Percentiles rank a stretch among this genome's conserved stretches.
Conservation (phyloP, 805 yeast species). For the Monosporozyma yasuniensis region DNA sequence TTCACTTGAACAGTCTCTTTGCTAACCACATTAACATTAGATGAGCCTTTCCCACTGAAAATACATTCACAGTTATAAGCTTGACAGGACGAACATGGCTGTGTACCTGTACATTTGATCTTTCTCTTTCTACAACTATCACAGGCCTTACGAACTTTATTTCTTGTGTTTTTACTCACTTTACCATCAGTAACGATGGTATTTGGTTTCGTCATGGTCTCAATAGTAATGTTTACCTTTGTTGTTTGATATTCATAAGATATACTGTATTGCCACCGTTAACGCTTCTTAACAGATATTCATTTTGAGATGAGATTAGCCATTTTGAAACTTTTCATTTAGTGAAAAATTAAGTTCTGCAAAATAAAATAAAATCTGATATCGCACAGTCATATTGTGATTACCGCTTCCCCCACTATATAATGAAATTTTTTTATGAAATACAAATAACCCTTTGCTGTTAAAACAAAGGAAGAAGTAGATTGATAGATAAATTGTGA, state of each 20-base stretch:
- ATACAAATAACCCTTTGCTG: no score
- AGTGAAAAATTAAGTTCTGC: not conserved
- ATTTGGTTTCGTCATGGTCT: not conserved
- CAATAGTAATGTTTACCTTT: not conserved
- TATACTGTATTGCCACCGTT: not conserved
- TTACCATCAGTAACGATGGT: not conserved
- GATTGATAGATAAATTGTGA: not conserved
- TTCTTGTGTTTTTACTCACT: not conserved
- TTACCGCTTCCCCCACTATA: no score
- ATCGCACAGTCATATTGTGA: no score
- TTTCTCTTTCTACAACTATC: conserved; percentile 29
- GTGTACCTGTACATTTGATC: conserved; percentile 28
- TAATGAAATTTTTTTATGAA: no score
- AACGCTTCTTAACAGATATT: no score
- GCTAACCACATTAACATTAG: not conserved
- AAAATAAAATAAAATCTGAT: no score
- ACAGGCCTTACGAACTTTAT: conserved; percentile 19
- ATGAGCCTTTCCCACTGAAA: conserved; percentile 2
- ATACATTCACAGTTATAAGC: conserved; percentile 26
- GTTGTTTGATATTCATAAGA: not conserved
- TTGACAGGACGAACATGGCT: conserved; percentile 27
- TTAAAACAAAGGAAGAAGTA: no score
- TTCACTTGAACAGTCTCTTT: not conserved
- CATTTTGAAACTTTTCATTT: not conserved
- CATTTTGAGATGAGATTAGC: not conserved